phyloP scores from a whole-genome alignment of 2,329 filamentous ascomycete genomes.

The Aspergillus ruber region DNA sequence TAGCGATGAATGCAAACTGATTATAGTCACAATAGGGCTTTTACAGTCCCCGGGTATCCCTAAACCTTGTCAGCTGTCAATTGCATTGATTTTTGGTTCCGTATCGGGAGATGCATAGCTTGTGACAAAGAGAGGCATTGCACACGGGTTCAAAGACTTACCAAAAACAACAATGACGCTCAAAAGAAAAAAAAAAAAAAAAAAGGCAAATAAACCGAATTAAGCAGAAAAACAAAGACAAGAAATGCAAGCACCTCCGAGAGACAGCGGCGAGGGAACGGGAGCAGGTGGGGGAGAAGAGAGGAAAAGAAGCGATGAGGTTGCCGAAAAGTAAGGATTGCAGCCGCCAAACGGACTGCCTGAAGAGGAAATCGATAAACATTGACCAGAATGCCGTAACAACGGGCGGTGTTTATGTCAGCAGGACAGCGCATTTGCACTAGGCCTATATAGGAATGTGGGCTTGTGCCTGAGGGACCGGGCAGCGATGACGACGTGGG shows the following conservation, averaged over 20 bases:
- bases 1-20: slow-evolving; percentile 7
- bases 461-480: slow-evolving; percentile 9
- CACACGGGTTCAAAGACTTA: slow-evolving; percentile 4
- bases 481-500: slow-evolving; percentile 1
- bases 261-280: slow-evolving; percentile 9
- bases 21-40: neutral
- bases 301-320: slow-evolving; percentile 4
- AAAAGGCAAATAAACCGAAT: neutral
- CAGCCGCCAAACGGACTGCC: slow-evolving; percentile 16
- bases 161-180: slow-evolving; percentile 18
- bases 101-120: neutral
- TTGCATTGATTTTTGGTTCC: neutral
- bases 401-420: slow-evolving; percentile 22
- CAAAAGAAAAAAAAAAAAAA: slow-evolving; percentile 6
- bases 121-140: neutral
- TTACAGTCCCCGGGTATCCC: slow-evolving; percentile 3
- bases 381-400: slow-evolving; percentile 20
- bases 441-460: neutral
- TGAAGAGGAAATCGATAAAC: slow-evolving; percentile 33
- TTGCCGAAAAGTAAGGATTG: slow-evolving; percentile 10
- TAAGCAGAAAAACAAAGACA: slow-evolving; percentile 6
- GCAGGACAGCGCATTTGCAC: slow-evolving; percentile 3
- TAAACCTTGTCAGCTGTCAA: slow-evolving; percentile 7
- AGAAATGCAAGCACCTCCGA: slow-evolving; percentile 20
- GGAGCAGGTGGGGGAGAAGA: slow-evolving; percentile 11